Conservation (phyloP, 2,329 filamentous ascomycete genomes). For the Cercospora canescens region DNA sequence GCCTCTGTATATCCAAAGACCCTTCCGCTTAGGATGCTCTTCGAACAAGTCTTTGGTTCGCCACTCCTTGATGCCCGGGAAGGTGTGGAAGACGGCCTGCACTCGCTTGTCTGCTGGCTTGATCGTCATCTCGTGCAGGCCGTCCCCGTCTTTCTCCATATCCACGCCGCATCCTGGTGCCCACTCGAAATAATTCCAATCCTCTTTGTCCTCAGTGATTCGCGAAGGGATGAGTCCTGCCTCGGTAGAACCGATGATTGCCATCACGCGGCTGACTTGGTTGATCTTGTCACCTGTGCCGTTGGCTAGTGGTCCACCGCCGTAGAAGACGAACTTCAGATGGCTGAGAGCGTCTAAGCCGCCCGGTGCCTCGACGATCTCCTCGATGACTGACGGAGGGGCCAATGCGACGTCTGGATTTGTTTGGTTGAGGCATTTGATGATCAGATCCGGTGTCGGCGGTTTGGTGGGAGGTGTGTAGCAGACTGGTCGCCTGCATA, state of each 20-base stretch:
- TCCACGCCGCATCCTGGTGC: conserved; percentile 17
- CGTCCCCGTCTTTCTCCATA: conserved; percentile 18
- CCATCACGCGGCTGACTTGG: conserved; percentile 12
- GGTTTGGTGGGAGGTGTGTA: conserved; percentile 18
- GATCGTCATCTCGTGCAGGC: conserved; percentile 40
- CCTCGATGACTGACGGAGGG: conserved; percentile 22
- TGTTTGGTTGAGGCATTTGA: conserved; percentile 14
- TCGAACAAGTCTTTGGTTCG: conserved; percentile 37
- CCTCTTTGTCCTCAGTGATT: conserved; percentile 21
- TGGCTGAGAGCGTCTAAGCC: conserved; percentile 17
- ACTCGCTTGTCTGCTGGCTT: conserved; percentile 19
- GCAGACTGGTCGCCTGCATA: conserved; percentile 12
- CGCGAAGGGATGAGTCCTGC: conserved; percentile 21
- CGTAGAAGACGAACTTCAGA: conserved; percentile 20
- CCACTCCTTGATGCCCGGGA: conserved; percentile 35
- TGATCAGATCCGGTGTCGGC: conserved; percentile 17
- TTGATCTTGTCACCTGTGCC: conserved; percentile 16
- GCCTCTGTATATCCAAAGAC: conserved; percentile 30
- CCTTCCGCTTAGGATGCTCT: conserved; percentile 29
- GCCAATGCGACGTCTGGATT: conserved; percentile 3
- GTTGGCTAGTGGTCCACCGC: conserved; percentile 23
- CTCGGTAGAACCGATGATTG: conserved; percentile 22
- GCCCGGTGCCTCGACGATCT: conserved; percentile 18
- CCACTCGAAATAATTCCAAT: conserved; percentile 28
- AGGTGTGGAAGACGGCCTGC: conserved; percentile 32